These are phyloP conservation scores for Rhamnella rubrinervis DNA, from an alignment of 331 rosid species.

Conservation along the genomic window DNA sequence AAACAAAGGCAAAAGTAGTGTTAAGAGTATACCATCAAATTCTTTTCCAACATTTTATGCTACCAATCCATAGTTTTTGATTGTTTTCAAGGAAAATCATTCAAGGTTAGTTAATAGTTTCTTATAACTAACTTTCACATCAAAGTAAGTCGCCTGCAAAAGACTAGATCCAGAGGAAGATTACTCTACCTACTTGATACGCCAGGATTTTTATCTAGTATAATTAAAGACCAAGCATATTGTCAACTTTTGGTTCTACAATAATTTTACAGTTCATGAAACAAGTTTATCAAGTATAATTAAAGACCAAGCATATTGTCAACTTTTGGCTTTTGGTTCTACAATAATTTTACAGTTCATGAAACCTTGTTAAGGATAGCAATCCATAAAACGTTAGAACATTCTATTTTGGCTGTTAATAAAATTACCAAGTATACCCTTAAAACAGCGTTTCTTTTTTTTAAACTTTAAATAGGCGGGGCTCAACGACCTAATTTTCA, in stretches of 20 bases:
- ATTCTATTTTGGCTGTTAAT: background rate
- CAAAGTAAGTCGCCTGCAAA: too few species aligned
- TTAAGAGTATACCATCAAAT: background rate
- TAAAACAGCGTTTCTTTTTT: background rate
- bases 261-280: background rate
- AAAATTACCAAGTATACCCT: background rate
- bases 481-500: slow-evolving; percentile 8
- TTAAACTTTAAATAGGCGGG: too few species aligned
- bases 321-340: background rate
- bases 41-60: background rate
- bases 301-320: too few species aligned
- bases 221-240: too few species aligned
- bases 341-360: background rate
- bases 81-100: background rate
- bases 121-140: background rate
- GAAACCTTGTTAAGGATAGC: background rate
- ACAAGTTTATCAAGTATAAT: background rate
- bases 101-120: background rate
- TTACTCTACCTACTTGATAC: background rate
- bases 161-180: slow-evolving; percentile 2
- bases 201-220: too few species aligned
- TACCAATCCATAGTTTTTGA: background rate
- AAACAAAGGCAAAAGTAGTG: slow-evolving; percentile 3
- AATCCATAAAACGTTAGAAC: background rate
- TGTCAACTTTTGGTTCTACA: background rate